Percentiles rank a stretch among this genome's conserved stretches.
phyloP scores from a whole-genome alignment of 225 moss, liverwort and hornwort genomes.

The Bryoerythrophyllum caledonicum region DNA sequence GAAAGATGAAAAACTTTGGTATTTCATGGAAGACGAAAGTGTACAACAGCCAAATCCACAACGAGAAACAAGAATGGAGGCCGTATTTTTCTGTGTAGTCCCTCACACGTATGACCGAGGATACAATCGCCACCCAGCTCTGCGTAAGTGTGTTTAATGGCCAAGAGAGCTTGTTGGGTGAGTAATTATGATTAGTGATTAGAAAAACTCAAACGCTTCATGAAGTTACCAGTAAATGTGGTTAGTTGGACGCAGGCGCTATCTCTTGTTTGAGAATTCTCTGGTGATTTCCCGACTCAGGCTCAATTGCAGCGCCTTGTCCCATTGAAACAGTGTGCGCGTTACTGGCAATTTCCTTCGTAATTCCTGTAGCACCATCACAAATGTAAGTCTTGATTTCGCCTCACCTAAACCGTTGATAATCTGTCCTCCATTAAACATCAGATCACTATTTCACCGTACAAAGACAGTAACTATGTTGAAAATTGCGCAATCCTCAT shows the following conservation, averaged over 20 bases:
- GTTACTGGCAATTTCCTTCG: conserved; percentile 94
- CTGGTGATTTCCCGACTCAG: conserved; percentile 75
- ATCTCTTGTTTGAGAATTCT: conserved; percentile 53
- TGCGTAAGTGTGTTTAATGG: conserved; percentile 7
- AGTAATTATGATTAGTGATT: conserved; percentile 26
- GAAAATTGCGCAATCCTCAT: not conserved
- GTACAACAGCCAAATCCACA: conserved; percentile 44
- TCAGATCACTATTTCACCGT: not conserved
- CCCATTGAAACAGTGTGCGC: conserved; percentile 94
- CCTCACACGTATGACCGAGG: conserved; percentile 7
- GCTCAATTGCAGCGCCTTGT: conserved; percentile 89
- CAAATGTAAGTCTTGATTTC: not conserved
- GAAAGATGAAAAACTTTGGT: conserved; percentile 1
- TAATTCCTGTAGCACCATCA: conserved; percentile 63
- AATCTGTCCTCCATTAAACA: not conserved
- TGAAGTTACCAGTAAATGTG: conserved; percentile 1
- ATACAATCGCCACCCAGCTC: conserved; percentile 24
- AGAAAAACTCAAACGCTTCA: conserved; percentile 9
- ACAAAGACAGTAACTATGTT: not conserved
- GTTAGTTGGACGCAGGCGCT: conserved; percentile 23
- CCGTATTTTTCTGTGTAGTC: conserved; percentile 10
- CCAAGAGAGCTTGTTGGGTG: conserved; percentile 26
- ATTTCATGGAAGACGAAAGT: conserved; percentile 39
- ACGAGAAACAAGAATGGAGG: conserved; percentile 21
- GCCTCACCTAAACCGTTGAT: not conserved